Percentiles rank a stretch among this genome's conserved stretches.
Conservation (phyloP, 345 rosid species). For the Iberis pinnata region DNA sequence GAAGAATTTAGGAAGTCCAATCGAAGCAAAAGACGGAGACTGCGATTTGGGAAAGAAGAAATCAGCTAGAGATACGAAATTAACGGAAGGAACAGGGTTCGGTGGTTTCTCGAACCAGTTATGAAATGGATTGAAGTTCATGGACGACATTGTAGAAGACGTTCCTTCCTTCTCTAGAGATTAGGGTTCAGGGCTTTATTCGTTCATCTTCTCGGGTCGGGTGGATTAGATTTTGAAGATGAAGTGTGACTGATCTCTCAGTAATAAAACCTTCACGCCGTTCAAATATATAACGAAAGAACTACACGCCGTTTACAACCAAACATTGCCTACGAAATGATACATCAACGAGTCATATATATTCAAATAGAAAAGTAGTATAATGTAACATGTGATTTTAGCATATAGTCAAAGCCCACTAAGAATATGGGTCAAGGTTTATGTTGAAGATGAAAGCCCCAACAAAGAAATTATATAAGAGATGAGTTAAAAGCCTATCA, state of each 20-base stretch:
- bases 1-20: slow-evolving; percentile 37
- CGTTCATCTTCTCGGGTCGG: no score
- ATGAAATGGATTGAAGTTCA: slow-evolving; percentile 72
- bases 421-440: no score
- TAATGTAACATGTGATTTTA: no score
- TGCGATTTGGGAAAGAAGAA: slow-evolving; percentile 27
- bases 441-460: no score
- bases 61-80: slow-evolving; percentile 37
- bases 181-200: slow-evolving; percentile 28
- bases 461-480: no score
- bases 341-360: no score
- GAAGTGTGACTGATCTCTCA: slow-evolving; percentile 2
- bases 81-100: slow-evolving; percentile 50
- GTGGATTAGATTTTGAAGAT: slow-evolving; percentile 14
- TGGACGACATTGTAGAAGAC: slow-evolving; percentile 46
- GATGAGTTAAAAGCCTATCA: no score
- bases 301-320: background rate
- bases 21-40: slow-evolving; percentile 53
- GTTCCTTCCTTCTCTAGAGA: background rate
- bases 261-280: background rate
- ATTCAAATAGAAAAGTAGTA: no score
- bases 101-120: slow-evolving; percentile 71
- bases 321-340: no score
- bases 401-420: no score
- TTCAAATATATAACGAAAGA: background rate